phyloP scores from a whole-genome alignment of 176 grass and related monocot genomes.

The Coix lacrymajobi region DNA sequence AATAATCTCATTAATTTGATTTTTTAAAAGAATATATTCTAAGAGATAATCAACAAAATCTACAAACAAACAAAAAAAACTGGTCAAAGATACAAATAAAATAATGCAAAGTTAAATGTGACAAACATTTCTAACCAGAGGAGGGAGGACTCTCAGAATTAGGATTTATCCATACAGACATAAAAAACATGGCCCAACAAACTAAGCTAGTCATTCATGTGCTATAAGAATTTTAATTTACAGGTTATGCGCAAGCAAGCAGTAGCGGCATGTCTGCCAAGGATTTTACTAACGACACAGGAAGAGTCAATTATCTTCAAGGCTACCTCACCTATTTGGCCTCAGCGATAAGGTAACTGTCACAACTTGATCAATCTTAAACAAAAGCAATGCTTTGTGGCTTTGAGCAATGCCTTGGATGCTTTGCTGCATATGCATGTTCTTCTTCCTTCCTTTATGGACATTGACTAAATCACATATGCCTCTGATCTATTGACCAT shows the following conservation, averaged over 20 bases:
- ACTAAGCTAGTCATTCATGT: neutral
- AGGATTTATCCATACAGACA: no score
- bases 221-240: conserved; percentile 2
- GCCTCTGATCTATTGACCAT: neutral
- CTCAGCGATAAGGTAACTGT: conserved; percentile 44
- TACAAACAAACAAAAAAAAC: no score
- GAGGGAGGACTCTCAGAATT: no score
- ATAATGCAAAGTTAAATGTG: no score
- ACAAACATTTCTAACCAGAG: no score
- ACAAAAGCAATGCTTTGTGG: neutral
- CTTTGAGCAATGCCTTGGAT: neutral
- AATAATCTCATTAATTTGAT: no score
- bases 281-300: conserved; percentile 39
- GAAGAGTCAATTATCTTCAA: conserved; percentile 39
- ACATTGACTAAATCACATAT: neutral
- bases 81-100: no score
- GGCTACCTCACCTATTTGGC: conserved; percentile 53
- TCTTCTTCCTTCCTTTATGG: neutral
- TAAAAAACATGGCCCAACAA: neutral
- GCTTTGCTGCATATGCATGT: neutral
- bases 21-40: no score
- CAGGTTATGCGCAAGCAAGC: conserved; percentile 51
- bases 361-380: neutral
- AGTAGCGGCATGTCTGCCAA: conserved; percentile 25
- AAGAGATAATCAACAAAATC: no score